Percentiles rank a stretch among this genome's conserved stretches.
Conservation (phyloP, 2,329 filamentous ascomycete genomes). For the Sclerotiophoma versabilis region DNA sequence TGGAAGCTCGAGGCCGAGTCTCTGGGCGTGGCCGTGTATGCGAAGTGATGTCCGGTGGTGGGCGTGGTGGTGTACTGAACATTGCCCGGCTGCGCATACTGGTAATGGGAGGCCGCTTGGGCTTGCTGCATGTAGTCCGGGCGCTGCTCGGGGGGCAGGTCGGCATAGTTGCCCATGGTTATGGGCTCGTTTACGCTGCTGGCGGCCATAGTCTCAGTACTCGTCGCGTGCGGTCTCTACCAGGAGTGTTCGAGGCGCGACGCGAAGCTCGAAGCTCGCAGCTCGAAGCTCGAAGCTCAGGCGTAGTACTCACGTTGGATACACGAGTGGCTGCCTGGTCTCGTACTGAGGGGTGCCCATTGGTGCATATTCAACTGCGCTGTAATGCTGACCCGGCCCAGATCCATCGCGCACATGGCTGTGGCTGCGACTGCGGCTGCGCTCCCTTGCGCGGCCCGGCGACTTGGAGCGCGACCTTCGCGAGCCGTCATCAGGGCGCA, state of each 20-base stretch:
- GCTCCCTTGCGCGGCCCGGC: constrained; percentile 45
- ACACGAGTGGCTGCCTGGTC: constrained; percentile 50
- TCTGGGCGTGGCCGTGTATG: constrained; percentile 37
- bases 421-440: constrained; percentile 38
- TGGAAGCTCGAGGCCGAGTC: constrained; percentile 39
- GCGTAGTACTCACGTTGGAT: constrained; percentile 42
- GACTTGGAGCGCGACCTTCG: constrained; percentile 53
- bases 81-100: constrained; percentile 26
- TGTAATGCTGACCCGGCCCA: constrained; percentile 19
- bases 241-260: not conserved
- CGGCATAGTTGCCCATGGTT: constrained; percentile 55
- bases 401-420: constrained; percentile 21
- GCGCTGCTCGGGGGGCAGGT: constrained; percentile 54
- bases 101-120: constrained; percentile 27
- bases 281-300: constrained; percentile 3
- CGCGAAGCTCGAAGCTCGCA: not conserved
- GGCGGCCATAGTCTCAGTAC: constrained; percentile 43
- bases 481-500: constrained; percentile 51
- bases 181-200: constrained; percentile 37
- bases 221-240: constrained; percentile 11
- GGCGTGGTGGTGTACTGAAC: constrained; percentile 44
- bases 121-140: constrained; percentile 47
- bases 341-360: constrained; percentile 49
- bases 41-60: constrained; percentile 25
- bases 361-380: constrained; percentile 11